Base-by-base conservation (phyloP, 2,329 filamentous ascomycete species). In the Xylaria hypoxylon region DNA sequence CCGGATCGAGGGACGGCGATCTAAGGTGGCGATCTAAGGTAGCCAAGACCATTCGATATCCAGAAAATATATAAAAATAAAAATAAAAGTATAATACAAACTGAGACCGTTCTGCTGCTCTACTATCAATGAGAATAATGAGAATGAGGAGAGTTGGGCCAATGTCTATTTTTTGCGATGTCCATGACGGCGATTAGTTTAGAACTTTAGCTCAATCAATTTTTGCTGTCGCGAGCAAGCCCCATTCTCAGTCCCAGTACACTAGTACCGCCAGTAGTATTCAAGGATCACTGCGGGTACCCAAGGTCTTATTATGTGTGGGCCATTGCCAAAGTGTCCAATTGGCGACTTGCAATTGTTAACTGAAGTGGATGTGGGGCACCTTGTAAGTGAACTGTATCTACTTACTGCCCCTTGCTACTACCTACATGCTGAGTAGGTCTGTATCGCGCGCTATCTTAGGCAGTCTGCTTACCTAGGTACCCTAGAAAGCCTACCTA, bases 261-360 rank as follows among this genome's bases (percentile, higher is more conserved):
- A 5, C 15, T 11, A 13, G 35, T 38, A 11, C 35, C n/a, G n/a
- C n/a, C 35, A 33, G 31, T 26, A 19, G 11, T 13, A 15, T 38
- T 8, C 52, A 26, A 38, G 35, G 35, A 55, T 55, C 19, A n/a
- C 19, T 5, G 35, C 11, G 35, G 11, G 11, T 15, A 10, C 10
- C 5, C 28, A 11, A 15, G 15, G 35, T 15, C n/a, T n/a, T n/a
- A n/a, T n/a, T n/a, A n/a, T n/a, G n/a, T n/a, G n/a, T n/a, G n/a
- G n/a, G n/a, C n/a, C n/a, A n/a, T n/a, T n/a, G n/a, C n/a, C n/a
- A 2, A 3, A 38, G 13, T 38, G 24, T 24, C 64, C 64, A 67
- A 67, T 67, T 3, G 22, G 26, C 5, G 11, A 4, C 35, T 28
- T 19, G 50, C 22, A 28, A 64, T 68, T 71, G 64, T 62, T 53